These are phyloP conservation scores for Ophiostoma ips DNA, from an alignment of 2,329 filamentous ascomycete genomes.

Conservation along the genomic window DNA sequence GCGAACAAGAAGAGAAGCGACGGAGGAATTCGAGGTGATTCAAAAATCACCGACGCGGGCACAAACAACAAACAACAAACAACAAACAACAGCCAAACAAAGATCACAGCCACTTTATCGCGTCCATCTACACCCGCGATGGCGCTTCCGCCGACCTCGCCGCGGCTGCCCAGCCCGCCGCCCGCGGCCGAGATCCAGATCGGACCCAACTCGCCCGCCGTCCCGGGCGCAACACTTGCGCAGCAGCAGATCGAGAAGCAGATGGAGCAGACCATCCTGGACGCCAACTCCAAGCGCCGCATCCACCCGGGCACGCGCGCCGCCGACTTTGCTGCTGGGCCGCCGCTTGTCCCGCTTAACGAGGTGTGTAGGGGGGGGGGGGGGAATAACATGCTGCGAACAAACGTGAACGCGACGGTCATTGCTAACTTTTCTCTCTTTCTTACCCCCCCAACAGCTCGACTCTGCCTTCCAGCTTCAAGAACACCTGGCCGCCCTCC, in stretches of 20 bases:
- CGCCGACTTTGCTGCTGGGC: slow-evolving; percentile 84
- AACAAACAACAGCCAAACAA: background rate
- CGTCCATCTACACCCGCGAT: slow-evolving; percentile 9
- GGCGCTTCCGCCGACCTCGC: slow-evolving; percentile 54
- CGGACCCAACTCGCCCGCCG: slow-evolving; percentile 27
- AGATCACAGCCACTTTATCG: background rate
- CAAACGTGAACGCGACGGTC: no score
- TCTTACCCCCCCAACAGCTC: slow-evolving; percentile 45
- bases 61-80: no score
- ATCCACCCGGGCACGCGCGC: slow-evolving; percentile 88
- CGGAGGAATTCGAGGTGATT: no score
- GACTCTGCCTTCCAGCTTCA: slow-evolving; percentile 96
- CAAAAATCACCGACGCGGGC: no score
- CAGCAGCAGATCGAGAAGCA: slow-evolving; percentile 42
- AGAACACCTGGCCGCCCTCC: slow-evolving; percentile 87
- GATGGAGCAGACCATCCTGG: slow-evolving; percentile 49
- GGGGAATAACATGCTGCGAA: no score
- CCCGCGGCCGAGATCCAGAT: slow-evolving; percentile 92
- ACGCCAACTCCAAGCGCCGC: slow-evolving; percentile 64
- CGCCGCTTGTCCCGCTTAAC: slow-evolving; percentile 70
- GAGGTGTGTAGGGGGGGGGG: no score
- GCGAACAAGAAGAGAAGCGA: no score
- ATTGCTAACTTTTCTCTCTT: background rate
- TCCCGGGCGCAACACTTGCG: slow-evolving; percentile 22
- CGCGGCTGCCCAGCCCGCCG: slow-evolving; percentile 85